Evolutionary conservation across 176 grass and related monocot genomes (phyloP).

Genomic region (Tillandsia leiboldiana): DNA sequence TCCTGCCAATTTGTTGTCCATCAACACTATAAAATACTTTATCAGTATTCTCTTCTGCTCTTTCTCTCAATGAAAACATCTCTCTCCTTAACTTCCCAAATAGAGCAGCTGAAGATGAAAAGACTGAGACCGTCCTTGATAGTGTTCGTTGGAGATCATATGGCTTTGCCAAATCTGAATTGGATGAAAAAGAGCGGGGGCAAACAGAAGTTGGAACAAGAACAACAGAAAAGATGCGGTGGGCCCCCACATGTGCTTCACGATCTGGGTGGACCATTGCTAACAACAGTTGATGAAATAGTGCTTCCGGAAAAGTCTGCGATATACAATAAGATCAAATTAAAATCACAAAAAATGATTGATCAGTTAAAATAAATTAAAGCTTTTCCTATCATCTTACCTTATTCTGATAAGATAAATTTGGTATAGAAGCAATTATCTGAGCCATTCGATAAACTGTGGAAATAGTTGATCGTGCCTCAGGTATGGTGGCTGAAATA

Average conservation of each 20-base stretch:
- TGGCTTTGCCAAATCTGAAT: conserved; percentile 15
- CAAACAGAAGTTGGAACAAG: conserved; percentile 89
- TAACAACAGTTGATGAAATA: conserved; percentile 90
- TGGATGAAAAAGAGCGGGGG: conserved; percentile 38
- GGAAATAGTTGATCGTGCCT: conserved; percentile 65
- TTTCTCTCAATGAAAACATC: conserved; percentile 50
- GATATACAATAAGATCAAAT: conserved; percentile 9
- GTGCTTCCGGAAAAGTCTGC: conserved; percentile 80
- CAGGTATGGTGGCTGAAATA: conserved; percentile 45
- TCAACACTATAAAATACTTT: conserved; percentile 40
- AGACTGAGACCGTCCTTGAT: conserved; percentile 74
- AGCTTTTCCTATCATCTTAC: conserved; percentile 26
- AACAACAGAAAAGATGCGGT: conserved; percentile 81
- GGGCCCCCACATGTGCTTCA: conserved; percentile 68
- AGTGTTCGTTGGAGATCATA: conserved; percentile 59
- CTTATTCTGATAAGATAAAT: conserved; percentile 68
- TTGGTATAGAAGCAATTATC: conserved; percentile 82
- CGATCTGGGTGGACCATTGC: conserved; percentile 85
- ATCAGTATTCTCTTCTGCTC: conserved; percentile 31
- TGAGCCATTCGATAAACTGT: conserved; percentile 78
- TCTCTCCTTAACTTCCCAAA: conserved; percentile 90
- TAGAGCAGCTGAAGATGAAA: conserved; percentile 93
- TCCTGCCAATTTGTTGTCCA: conserved; percentile 29
- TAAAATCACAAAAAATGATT: not conserved
- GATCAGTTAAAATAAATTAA: not conserved